Conservation (phyloP, 106 monocot species). For the Phalaenopsis equestris region DNA sequence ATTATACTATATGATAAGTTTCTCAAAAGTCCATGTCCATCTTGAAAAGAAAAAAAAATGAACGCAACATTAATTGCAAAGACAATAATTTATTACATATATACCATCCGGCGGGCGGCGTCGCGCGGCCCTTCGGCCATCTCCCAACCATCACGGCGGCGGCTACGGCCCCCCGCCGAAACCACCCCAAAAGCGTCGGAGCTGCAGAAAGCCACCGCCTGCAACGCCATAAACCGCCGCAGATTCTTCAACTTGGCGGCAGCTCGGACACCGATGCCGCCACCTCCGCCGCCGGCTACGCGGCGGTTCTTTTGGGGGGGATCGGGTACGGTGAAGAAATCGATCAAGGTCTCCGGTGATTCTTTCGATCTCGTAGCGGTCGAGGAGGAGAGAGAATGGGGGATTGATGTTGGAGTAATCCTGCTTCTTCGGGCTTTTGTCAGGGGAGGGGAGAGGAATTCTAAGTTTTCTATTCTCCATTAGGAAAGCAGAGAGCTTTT, state of each 20-base stretch:
- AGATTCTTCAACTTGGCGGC: neutral
- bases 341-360: conserved; percentile 41
- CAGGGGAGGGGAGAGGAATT: conserved; percentile 10
- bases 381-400: conserved; percentile 24
- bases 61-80: neutral
- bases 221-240: conserved; percentile 23
- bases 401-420: neutral
- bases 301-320: neutral
- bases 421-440: neutral
- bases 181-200: conserved; percentile 14
- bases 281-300: neutral
- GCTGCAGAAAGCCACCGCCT: conserved; percentile 33
- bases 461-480: neutral
- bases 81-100: neutral
- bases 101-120: neutral
- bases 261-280: neutral
- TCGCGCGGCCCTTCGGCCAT: neutral
- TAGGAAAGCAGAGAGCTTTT: conserved; percentile 25
- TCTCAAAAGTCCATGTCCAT: no score
- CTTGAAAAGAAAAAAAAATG: neutral
- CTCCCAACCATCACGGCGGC: neutral
- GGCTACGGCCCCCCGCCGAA: neutral
- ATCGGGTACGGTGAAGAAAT: neutral
- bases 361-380: conserved; percentile 52
- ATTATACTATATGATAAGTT: neutral